These are phyloP conservation scores for Viola odorata DNA, from an alignment of 345 rosid species.

Conservation along the genomic window DNA sequence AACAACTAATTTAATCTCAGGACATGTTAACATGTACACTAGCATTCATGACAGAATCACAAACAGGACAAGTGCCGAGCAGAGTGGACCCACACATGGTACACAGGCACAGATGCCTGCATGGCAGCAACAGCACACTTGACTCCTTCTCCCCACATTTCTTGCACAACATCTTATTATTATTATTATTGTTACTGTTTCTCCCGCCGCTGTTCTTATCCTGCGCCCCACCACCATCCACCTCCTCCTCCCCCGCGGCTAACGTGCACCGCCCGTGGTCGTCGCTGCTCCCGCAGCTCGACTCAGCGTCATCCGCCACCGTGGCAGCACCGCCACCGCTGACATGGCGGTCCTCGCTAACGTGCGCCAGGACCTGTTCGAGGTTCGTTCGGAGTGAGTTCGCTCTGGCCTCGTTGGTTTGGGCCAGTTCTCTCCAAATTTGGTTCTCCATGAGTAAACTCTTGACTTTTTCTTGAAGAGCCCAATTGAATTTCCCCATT, in stretches of 20 bases:
- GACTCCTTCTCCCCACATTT: constrained; percentile 65
- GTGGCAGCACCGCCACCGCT: constrained; percentile 21
- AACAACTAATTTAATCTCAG: constrained; percentile 4
- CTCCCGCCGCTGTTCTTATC: constrained; percentile 4
- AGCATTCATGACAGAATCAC: constrained; percentile 44
- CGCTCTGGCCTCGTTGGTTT: constrained; percentile 62
- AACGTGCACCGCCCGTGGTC: constrained; percentile 11
- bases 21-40: constrained; percentile 69
- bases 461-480: constrained; percentile 56
- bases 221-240: constrained; percentile 5
- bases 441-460: constrained; percentile 50
- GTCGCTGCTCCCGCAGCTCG: constrained; percentile 62
- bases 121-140: constrained; percentile 71
- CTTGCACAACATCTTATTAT: constrained; percentile 27
- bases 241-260: constrained; percentile 9
- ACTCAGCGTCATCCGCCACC: constrained; percentile 43
- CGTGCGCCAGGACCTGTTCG: constrained; percentile 55
- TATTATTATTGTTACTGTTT: constrained; percentile 10
- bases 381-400: constrained; percentile 51
- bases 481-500: constrained; percentile 51
- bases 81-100: constrained; percentile 54
- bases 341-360: constrained; percentile 24
- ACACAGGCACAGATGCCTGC: constrained; percentile 84
- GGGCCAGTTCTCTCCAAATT: constrained; percentile 62
- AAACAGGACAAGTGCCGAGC: constrained; percentile 42